Base-by-base conservation (phyloP, 1,284 basidiomycete genomes). In the Trametes pubescens region DNA sequence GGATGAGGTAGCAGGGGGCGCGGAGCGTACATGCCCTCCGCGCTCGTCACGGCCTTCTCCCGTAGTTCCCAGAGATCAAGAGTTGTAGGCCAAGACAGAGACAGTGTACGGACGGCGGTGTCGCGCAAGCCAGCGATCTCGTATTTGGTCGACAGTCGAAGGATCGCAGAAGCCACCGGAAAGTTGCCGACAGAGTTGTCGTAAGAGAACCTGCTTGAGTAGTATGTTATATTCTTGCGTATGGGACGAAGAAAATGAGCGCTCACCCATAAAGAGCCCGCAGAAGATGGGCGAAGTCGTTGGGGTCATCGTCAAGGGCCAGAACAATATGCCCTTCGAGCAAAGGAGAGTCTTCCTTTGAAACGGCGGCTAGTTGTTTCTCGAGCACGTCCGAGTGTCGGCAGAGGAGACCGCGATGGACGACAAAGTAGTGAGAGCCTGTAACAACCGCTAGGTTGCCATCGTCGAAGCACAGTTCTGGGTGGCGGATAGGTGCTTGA, bases 141-240 rank as follows among this genome's bases (percentile, higher is more conserved):
- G 74, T 90, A 92, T 61, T 84, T 85, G 10, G 88, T 86, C 34
- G 86, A 79, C 40, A 91, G 79, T 48, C 83, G 83, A n/a, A 92
- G 80, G 37, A 92, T 76, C 13, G 82, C 80, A 43, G 84, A 82
- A n/a, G 84, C 78, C 24, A 77, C 71, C 14, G 76, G 63, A 67
- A 90, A 87, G 59, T 84, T 81, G n/a, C 74, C 76, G 40, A 73
- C 74, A 53, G 84, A 82, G 67, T 81, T 80, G 75, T 78, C 62
- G 79, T 76, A 63, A 7, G 62, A 57, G 43, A 68, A 57, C 2
- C 71, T 71, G 40, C 29, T 61, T 51, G n/a, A 44, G 44, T n/a
- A 2, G 22, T 21, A 11, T n/a, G 24, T 21, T 55, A 2, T 21
- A n/a, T 26, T n/a, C 1, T 7, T 21, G 10, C 21, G 3, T 8